Evolutionary conservation across 2,329 filamentous ascomycete species (phyloP).

Genomic region (Colletotrichum melonis): DNA sequence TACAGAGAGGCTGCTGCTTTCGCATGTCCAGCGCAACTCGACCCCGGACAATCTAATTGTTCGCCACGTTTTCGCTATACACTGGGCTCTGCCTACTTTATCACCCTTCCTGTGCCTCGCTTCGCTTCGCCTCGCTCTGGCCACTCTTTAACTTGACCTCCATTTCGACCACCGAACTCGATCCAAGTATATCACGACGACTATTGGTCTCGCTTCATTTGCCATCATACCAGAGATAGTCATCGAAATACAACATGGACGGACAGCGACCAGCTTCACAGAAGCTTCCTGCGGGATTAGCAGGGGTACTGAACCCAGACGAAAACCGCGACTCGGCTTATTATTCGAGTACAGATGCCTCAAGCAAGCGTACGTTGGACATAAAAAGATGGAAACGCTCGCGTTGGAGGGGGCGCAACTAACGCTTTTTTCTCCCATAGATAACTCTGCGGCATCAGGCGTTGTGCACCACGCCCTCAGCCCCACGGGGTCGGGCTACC

Average conservation of each 20-base stretch:
- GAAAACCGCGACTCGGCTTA: slow-evolving; percentile 59
- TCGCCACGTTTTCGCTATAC: neutral
- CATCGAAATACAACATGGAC: slow-evolving; percentile 23
- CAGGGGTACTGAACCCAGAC: slow-evolving; percentile 63
- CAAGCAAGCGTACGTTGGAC: slow-evolving; percentile 53
- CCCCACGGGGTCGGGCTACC: slow-evolving; percentile 56
- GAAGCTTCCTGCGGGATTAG: slow-evolving; percentile 60
- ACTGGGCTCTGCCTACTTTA: neutral
- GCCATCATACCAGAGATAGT: neutral
- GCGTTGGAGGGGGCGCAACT: slow-evolving; percentile 15
- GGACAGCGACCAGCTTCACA: slow-evolving; percentile 45
- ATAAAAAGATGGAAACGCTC: slow-evolving; percentile 33
- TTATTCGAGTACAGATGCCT: slow-evolving; percentile 55
- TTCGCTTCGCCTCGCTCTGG: neutral
- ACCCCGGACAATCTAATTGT: slow-evolving; percentile 19
- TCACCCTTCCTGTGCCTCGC: neutral
- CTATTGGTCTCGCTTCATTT: neutral
- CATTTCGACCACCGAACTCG: neutral
- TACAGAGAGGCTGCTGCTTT: slow-evolving; percentile 10
- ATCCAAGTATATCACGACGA: neutral
- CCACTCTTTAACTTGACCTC: neutral
- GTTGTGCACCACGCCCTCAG: slow-evolving; percentile 31
- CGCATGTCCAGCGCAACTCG: slow-evolving; percentile 24
- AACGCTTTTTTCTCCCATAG: slow-evolving; percentile 42
- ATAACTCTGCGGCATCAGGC: slow-evolving; percentile 58